Percentiles rank a stretch among this genome's conserved stretches.
These are phyloP conservation scores for Butyriboletus loyo DNA, from an alignment of 768 basidiomycete species.

Conservation along the genomic window DNA sequence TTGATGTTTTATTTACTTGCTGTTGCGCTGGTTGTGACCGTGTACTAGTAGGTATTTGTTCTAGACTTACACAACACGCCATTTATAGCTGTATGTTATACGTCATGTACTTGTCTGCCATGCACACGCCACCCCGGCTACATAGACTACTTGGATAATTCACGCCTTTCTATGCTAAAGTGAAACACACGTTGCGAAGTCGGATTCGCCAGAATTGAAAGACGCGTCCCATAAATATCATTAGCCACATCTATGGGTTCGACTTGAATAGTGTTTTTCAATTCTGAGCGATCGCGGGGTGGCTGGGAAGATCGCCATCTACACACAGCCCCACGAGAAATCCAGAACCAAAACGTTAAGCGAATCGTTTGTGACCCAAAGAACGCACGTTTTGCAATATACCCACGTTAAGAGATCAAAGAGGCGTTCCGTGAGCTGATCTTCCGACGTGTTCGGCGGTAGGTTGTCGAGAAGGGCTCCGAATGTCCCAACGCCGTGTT, in stretches of 20 bases:
- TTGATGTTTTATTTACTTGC: slow-evolving; percentile 24
- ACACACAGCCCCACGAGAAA: neutral
- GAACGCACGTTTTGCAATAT: slow-evolving; percentile 4
- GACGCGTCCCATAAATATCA: slow-evolving; percentile 61
- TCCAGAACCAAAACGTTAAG: slow-evolving; percentile 1
- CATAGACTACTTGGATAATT: slow-evolving; percentile 22
- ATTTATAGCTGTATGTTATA: slow-evolving; percentile 30
- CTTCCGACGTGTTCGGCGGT: slow-evolving; percentile 41
- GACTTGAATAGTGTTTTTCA: slow-evolving; percentile 64
- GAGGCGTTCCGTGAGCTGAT: slow-evolving; percentile 52
- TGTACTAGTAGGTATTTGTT: slow-evolving; percentile 27
- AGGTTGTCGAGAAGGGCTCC: slow-evolving; percentile 39
- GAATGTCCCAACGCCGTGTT: slow-evolving; percentile 51
- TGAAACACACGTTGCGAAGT: slow-evolving; percentile 49
- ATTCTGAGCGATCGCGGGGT: slow-evolving; percentile 49
- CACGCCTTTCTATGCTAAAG: slow-evolving; percentile 36
- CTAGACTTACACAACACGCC: slow-evolving; percentile 27
- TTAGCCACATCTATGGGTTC: slow-evolving; percentile 39
- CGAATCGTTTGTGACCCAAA: neutral
- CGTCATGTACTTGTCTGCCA: slow-evolving; percentile 30
- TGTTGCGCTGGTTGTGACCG: slow-evolving; percentile 33
- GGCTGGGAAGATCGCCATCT: slow-evolving; percentile 34
- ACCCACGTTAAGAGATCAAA: slow-evolving; percentile 73
- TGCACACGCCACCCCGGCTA: slow-evolving; percentile 13
- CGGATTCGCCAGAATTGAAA: slow-evolving; percentile 43